These are phyloP conservation scores for Bipolaris sorokiniana DNA, from an alignment of 2,329 filamentous ascomycete genomes.

Conservation along the genomic window DNA sequence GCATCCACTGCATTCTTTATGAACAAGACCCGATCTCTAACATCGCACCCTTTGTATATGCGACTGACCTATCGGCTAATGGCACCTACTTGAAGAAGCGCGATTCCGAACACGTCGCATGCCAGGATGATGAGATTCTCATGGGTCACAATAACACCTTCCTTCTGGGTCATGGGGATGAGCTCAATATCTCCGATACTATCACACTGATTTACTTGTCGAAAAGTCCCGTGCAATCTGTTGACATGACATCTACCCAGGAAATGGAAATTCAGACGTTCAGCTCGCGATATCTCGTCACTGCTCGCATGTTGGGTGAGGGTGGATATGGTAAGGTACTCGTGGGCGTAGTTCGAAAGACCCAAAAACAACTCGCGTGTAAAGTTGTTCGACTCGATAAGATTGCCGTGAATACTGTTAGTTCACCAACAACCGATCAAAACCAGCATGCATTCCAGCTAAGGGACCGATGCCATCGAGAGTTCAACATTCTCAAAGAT, in stretches of 20 bases:
- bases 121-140: conserved; percentile 34
- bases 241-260: conserved; percentile 31
- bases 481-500: conserved; percentile 58
- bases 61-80: conserved; percentile 55
- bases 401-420: conserved; percentile 11
- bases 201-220: conserved; percentile 39
- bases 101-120: conserved; percentile 27
- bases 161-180: conserved; percentile 54
- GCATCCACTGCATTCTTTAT: conserved; percentile 55
- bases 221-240: conserved; percentile 6
- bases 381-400: conserved; percentile 64
- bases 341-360: conserved; percentile 59
- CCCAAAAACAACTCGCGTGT: conserved; percentile 69
- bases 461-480: conserved; percentile 41
- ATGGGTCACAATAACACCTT: conserved; percentile 47
- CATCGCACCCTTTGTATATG: conserved; percentile 56
- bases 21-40: conserved; percentile 45
- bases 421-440: conserved; percentile 4
- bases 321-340: conserved; percentile 63
- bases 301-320: conserved; percentile 58
- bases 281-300: conserved; percentile 56
- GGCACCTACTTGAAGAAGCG: conserved; percentile 47
- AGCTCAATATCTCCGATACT: conserved; percentile 43
- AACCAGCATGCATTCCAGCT: conserved; percentile 5
- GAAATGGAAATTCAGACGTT: conserved; percentile 54